A percentile compares a stretch with the other conserved stretches of the same genome.
Conservation (phyloP, 148 eudicot species). For the Dianthus caryophyllus region DNA sequence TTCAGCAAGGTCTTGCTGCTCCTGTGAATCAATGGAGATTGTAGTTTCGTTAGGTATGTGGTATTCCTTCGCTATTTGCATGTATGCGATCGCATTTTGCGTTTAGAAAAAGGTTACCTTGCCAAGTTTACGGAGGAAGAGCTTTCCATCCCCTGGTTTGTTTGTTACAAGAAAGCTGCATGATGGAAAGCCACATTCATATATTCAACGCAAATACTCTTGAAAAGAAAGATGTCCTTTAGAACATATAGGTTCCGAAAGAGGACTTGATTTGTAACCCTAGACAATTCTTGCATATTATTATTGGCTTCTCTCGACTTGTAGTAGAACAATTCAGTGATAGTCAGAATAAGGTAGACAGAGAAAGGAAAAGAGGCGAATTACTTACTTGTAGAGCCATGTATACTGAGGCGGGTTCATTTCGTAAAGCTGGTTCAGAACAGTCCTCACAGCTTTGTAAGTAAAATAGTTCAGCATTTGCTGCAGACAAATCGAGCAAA, state of each 20-base stretch:
- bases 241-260: background rate
- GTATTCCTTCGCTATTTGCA: background rate
- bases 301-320: too few species aligned
- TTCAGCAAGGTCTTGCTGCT: constrained; percentile 83
- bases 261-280: background rate
- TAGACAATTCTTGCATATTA: background rate
- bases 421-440: constrained; percentile 88
- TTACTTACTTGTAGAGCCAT: constrained; percentile 89
- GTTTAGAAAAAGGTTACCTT: constrained; percentile 42
- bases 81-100: background rate
- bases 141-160: constrained; percentile 75
- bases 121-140: constrained; percentile 65
- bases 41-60: background rate
- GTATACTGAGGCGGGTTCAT: constrained; percentile 79
- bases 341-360: too few species aligned
- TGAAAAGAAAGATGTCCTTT: background rate
- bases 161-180: constrained; percentile 62
- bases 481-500: constrained; percentile 46
- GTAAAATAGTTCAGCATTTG: constrained; percentile 81
- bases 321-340: too few species aligned
- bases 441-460: constrained; percentile 92
- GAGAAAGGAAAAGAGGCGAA: constrained; percentile 9
- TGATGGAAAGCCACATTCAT: constrained; percentile 10
- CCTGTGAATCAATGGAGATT: constrained; percentile 36
- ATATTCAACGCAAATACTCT: background rate